Percentiles rank a stretch among this genome's conserved stretches.
Conservation (phyloP, 352 stramenopile species). For the Phytophthora idaei region DNA sequence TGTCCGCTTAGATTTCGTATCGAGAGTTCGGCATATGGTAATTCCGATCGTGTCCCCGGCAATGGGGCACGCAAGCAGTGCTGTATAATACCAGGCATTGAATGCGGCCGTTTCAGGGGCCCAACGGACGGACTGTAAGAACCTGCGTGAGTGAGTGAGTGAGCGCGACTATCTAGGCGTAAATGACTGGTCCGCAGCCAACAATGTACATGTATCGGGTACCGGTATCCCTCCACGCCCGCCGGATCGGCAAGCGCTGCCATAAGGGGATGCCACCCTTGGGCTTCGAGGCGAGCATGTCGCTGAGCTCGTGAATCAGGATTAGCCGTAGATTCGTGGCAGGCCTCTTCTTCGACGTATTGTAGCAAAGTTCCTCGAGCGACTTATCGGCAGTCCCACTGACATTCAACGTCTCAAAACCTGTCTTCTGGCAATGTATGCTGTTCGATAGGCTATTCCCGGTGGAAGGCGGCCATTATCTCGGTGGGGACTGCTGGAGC, state of each 20-base stretch:
- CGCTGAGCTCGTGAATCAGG: constrained; percentile 25
- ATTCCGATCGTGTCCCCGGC: too few species aligned
- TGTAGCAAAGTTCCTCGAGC: constrained; percentile 15
- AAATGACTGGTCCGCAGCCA: constrained; percentile 9
- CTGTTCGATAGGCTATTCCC: not conserved
- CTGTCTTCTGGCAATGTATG: not conserved
- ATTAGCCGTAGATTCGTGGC: constrained; percentile 21
- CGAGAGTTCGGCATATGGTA: too few species aligned
- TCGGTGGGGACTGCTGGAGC: constrained; percentile 1
- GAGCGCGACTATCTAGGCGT: constrained; percentile 9
- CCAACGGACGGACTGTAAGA: constrained; percentile 8
- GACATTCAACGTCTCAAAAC: constrained; percentile 22
- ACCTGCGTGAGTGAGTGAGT: not conserved
- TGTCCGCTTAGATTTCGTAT: too few species aligned
- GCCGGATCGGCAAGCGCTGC: not conserved
- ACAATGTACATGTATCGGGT: too few species aligned
- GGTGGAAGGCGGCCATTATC: constrained; percentile 1
- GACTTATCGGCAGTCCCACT: constrained; percentile 30
- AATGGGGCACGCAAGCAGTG: too few species aligned
- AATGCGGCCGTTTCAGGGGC: not conserved
- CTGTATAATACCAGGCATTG: not conserved
- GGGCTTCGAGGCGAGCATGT: constrained; percentile 17
- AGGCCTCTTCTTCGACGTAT: constrained; percentile 16
- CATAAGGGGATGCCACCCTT: constrained; percentile 5
- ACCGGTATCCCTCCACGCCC: too few species aligned